These are phyloP conservation scores for Nepenthes alata DNA, from an alignment of 179 eudicot species.

Conservation along the genomic window DNA sequence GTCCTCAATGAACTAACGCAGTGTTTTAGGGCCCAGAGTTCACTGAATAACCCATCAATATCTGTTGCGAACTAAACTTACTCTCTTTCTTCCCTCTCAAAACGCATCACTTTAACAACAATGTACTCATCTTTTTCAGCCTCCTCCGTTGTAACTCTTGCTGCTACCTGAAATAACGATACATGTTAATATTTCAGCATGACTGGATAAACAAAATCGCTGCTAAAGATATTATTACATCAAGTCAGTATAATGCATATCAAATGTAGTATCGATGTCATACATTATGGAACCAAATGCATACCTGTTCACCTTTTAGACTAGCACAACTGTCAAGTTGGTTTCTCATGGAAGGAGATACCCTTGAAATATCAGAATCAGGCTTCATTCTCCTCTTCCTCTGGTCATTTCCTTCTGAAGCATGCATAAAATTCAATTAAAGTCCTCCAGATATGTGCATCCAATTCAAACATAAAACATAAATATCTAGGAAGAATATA, in stretches of 20 bases:
- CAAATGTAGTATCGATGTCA: neutral
- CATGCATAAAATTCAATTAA: constrained; percentile 1
- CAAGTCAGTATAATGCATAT: neutral
- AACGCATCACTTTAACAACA: constrained; percentile 84
- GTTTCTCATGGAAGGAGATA: constrained; percentile 59
- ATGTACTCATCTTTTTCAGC: constrained; percentile 94
- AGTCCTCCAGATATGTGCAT: neutral
- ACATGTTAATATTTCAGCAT: neutral
- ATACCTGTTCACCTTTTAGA: constrained; percentile 92
- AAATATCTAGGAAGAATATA: neutral
- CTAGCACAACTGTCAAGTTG: constrained; percentile 66
- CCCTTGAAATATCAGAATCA: constrained; percentile 59
- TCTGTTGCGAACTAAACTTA: constrained; percentile 28
- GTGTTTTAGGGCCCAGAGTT: neutral
- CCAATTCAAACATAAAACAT: neutral
- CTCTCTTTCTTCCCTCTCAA: constrained; percentile 77
- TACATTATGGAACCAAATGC: constrained; percentile 5
- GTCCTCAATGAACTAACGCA: too few species aligned
- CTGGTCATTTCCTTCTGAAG: constrained; percentile 79
- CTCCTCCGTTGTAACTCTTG: constrained; percentile 60
- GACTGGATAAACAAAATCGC: too few species aligned
- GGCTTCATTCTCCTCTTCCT: constrained; percentile 73
- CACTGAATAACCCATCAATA: neutral
- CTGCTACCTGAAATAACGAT: constrained; percentile 63
- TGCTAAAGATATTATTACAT: neutral